Evolutionary conservation across 2,329 filamentous ascomycete genomes (phyloP).

Genomic region (Ophiostoma perfectum): DNA sequence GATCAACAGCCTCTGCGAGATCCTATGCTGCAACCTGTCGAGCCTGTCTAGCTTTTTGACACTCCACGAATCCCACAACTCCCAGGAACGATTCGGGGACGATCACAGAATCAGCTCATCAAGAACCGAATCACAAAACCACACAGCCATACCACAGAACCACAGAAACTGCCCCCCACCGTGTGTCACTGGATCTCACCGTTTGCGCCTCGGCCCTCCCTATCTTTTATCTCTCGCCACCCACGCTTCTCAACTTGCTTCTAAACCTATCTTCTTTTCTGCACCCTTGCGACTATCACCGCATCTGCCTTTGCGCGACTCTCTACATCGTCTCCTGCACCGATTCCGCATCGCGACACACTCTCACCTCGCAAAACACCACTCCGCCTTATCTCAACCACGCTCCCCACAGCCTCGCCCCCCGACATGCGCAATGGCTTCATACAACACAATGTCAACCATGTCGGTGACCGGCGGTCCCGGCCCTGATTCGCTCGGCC

Average conservation of each 20-base stretch:
- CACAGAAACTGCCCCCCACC: not conserved
- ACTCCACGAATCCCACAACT: not conserved
- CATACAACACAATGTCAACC: constrained; percentile 52
- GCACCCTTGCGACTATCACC: not conserved
- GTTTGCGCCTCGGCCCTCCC: not conserved
- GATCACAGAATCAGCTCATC: not conserved
- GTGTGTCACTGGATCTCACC: not conserved
- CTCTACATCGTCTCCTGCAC: not conserved
- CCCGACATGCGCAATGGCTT: constrained; percentile 41
- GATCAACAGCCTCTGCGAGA: too few relatives aligned
- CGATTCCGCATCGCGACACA: too few relatives aligned
- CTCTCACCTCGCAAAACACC: too few relatives aligned
- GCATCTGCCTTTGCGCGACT: not conserved
- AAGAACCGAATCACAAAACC: not conserved
- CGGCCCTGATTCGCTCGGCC: constrained; percentile 42
- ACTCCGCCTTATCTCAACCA: not conserved
- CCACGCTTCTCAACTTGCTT: not conserved
- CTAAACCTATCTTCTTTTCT: not conserved
- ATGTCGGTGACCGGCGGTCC: constrained; percentile 41
- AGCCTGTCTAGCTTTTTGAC: too few relatives aligned
- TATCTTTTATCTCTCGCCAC: not conserved
- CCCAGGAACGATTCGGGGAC: not conserved
- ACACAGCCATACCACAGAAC: not conserved
- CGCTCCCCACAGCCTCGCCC: not conserved
- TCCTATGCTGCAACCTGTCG: too few relatives aligned